A percentile compares a stretch with the other conserved stretches of the same genome.
These are phyloP conservation scores for Ampelocalamus luodianensis DNA, from an alignment of 176 grass and related monocot genomes.

Conservation along the genomic window DNA sequence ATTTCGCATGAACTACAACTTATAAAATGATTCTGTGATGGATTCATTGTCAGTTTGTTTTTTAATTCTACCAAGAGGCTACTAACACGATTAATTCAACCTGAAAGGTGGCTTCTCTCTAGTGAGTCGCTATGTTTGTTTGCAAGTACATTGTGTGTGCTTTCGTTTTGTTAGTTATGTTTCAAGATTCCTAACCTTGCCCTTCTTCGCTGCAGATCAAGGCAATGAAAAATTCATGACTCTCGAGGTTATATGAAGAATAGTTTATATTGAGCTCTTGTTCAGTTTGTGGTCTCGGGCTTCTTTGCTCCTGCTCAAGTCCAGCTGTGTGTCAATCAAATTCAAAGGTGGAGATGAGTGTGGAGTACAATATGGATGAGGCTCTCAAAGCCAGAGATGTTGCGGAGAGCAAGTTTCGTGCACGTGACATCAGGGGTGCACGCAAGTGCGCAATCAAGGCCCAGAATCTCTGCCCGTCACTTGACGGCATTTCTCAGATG, in stretches of 20 bases:
- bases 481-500: conserved; percentile 92
- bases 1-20: background rate
- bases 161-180: background rate
- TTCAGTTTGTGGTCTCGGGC: conserved; percentile 20
- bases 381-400: conserved; percentile 73
- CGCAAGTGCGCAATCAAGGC: conserved; percentile 86
- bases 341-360: conserved; percentile 51
- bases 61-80: background rate
- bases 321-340: conserved; percentile 21
- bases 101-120: no score
- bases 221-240: background rate
- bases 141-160: background rate
- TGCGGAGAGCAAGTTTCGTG: conserved; percentile 78
- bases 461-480: conserved; percentile 69
- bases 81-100: background rate
- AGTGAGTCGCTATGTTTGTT: background rate
- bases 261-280: conserved; percentile 26
- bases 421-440: conserved; percentile 62
- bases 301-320: conserved; percentile 32
- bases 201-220: conserved; percentile 28
- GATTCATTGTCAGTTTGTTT: conserved; percentile 8
- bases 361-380: conserved; percentile 78
- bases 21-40: conserved; percentile 8
- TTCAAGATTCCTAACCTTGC: conserved; percentile 6
- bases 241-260: conserved; percentile 13